A percentile compares a stretch with the other conserved stretches of the same genome.
These are phyloP conservation scores for Dianthus caryophyllus DNA, from an alignment of 148 eudicot genomes.

Conservation along the genomic window DNA sequence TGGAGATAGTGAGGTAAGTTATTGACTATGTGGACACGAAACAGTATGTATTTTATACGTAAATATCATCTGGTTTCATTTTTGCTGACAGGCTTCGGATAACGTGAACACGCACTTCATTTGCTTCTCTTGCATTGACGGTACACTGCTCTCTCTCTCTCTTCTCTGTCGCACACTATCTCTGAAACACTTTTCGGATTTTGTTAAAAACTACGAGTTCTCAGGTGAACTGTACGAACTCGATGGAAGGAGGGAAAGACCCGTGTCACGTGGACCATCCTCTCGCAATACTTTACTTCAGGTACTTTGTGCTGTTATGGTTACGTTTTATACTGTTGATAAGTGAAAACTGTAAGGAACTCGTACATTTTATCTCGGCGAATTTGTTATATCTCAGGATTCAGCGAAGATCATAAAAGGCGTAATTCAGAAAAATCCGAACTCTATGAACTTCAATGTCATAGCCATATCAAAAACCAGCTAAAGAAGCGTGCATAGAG, in stretches of 20 bases:
- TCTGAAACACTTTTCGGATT: not conserved
- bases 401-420: slow-evolving; percentile 76
- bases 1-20: slow-evolving; percentile 80
- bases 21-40: not conserved
- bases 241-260: slow-evolving; percentile 81
- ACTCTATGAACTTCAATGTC: slow-evolving; percentile 79
- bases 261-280: slow-evolving; percentile 76
- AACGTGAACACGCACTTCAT: slow-evolving; percentile 80
- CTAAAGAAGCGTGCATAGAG: slow-evolving; percentile 14
- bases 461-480: slow-evolving; percentile 74
- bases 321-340: no score
- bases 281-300: slow-evolving; percentile 60
- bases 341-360: no score
- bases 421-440: slow-evolving; percentile 66
- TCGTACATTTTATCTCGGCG: not conserved
- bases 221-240: slow-evolving; percentile 89
- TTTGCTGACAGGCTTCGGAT: slow-evolving; percentile 57
- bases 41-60: not conserved
- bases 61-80: not conserved
- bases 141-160: slow-evolving; percentile 33
- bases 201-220: not conserved
- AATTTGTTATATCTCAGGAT: slow-evolving; percentile 39
- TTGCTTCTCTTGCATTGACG: slow-evolving; percentile 82
- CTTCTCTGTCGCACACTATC: slow-evolving; percentile 15
- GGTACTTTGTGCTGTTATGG: no score